Conservation (phyloP, 2,329 filamentous ascomycete species). For the Phyllosticta citribraziliensis region DNA sequence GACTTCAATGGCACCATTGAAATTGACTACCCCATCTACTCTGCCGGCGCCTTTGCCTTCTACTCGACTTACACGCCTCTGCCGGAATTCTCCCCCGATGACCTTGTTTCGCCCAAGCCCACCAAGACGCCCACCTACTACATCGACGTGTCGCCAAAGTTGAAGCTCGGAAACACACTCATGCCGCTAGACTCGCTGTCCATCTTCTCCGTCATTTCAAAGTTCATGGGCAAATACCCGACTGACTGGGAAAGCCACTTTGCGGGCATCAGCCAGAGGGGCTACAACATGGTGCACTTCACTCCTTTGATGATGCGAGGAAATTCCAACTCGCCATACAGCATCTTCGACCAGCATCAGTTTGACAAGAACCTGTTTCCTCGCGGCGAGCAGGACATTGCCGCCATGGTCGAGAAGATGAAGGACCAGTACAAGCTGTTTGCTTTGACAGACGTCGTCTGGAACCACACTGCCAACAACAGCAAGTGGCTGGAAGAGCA, state of each 20-base stretch:
- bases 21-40: constrained; percentile 76
- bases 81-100: constrained; percentile 60
- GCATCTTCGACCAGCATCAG: constrained; percentile 80
- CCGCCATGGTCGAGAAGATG: constrained; percentile 67
- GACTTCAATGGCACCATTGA: constrained; percentile 89
- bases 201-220: constrained; percentile 89
- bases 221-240: constrained; percentile 94
- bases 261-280: constrained; percentile 74
- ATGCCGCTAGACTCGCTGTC: constrained; percentile 81
- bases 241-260: constrained; percentile 85
- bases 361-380: constrained; percentile 82
- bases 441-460: constrained; percentile 89
- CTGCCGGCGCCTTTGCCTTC: constrained; percentile 83
- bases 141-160: constrained; percentile 80
- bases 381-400: constrained; percentile 71
- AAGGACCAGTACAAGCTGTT: constrained; percentile 77
- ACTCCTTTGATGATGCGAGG: constrained; percentile 86
- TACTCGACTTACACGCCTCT: constrained; percentile 88
- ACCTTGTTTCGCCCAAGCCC: constrained; percentile 40
- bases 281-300: constrained; percentile 99
- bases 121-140: constrained; percentile 74
- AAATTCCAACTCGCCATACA: constrained; percentile 91
- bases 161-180: constrained; percentile 62
- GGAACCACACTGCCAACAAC: constrained; percentile 96
- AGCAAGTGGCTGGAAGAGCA: constrained; percentile 90